A percentile compares a stretch with the other conserved stretches of the same genome.
phyloP scores from a whole-genome alignment of 345 rosid species.

The Eucalyptus regnans region DNA sequence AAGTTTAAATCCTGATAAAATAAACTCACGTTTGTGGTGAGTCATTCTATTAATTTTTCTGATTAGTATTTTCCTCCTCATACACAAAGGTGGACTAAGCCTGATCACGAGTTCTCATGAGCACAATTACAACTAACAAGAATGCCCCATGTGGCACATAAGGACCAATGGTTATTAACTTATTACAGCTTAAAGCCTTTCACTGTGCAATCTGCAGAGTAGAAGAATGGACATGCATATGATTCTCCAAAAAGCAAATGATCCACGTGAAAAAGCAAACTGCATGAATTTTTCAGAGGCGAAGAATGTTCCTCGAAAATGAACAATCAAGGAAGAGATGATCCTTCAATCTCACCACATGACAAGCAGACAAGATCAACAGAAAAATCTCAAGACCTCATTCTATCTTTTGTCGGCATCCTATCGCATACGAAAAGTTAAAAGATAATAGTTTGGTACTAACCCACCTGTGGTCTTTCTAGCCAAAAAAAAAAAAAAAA shows the following conservation, averaged over 20 bases:
- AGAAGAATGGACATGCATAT: not conserved
- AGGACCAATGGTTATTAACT: not conserved
- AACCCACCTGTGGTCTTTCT: no score
- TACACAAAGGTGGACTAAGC: not conserved
- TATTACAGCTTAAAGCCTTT: not conserved
- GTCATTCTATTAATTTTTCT: not conserved
- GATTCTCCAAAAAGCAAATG: not conserved
- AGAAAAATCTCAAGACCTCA: not conserved
- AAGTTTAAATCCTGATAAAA: not conserved
- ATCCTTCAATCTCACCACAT: not conserved
- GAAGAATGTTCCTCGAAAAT: not conserved
- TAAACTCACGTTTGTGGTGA: not conserved
- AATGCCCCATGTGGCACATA: not conserved
- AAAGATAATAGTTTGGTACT: no score
- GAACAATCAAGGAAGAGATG: not conserved
- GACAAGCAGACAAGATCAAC: not conserved
- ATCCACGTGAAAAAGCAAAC: not conserved
- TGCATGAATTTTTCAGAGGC: not conserved
- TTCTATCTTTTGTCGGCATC: not conserved
- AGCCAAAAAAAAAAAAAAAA: fast-evolving
- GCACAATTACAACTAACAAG: not conserved
- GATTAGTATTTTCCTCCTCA: not conserved
- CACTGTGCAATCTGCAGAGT: not conserved
- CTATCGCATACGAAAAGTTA: not conserved
- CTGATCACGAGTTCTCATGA: not conserved